Conservation (phyloP, 2,329 filamentous ascomycete genomes). For the Penicillium sp. region DNA sequence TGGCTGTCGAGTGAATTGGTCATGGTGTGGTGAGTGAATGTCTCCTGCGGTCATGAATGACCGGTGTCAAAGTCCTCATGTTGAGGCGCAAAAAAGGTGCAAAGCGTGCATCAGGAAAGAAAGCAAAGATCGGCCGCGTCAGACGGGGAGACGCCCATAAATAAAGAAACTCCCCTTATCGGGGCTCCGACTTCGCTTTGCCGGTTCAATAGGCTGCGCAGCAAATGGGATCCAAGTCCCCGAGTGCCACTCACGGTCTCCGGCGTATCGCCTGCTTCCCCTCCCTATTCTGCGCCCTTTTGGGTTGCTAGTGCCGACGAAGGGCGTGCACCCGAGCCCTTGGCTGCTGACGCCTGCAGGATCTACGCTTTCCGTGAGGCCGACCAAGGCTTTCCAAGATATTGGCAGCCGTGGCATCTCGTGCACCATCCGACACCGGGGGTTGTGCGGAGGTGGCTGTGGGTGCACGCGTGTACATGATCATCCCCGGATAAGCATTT, state of each 20-base stretch:
- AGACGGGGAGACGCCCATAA: not conserved
- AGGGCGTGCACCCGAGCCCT: conserved; percentile 14
- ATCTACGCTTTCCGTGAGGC: not conserved
- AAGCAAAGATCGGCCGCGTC: not conserved
- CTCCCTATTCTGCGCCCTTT: not conserved
- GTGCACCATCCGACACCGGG: not conserved
- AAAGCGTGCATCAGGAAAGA: not conserved
- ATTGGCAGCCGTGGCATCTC: conserved; percentile 1
- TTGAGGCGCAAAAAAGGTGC: not conserved
- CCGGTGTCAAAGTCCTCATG: not conserved
- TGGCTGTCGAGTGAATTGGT: conserved; percentile 19
- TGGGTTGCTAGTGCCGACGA: conserved; percentile 5
- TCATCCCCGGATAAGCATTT: conserved; percentile 8
- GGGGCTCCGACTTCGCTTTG: conserved; percentile 18
- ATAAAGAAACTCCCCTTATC: conserved; percentile 9
- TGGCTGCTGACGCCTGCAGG: conserved; percentile 2
- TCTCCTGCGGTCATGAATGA: not conserved
- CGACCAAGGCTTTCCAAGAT: not conserved
- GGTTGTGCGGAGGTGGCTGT: not conserved
- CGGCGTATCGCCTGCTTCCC: not conserved
- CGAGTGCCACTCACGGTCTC: conserved; percentile 5
- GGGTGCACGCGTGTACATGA: not conserved
- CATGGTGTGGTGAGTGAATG: conserved; percentile 1
- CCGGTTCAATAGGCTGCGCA: not conserved
- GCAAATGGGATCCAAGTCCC: not conserved